Evolutionary conservation across 139 green algal species (phyloP), one percentile per base, ranked within the genome.

Genomic region (Chlorella sp.): DNA sequence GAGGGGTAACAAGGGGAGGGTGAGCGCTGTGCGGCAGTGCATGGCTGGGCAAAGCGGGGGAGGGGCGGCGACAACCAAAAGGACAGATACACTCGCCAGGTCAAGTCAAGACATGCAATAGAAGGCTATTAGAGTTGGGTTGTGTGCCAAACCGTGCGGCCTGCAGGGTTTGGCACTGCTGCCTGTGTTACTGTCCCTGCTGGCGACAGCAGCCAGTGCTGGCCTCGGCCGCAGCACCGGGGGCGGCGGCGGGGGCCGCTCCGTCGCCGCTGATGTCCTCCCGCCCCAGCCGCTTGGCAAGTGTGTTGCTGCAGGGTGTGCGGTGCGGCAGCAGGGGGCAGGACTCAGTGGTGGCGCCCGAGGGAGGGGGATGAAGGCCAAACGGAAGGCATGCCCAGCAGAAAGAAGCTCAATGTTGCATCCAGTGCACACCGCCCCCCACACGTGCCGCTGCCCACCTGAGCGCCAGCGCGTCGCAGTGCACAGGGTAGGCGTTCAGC

Each of bases 401-500:
- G 51, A 6, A 51, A 16, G 44, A 6, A 51, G 44, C 44, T 9
- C 44, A 51, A 51, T 51, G 7, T 60, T 21, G 51, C 51, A 60
- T 9, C 51, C 51, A 9, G 12, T 60, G 51, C 51, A 60, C 13
- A 60, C 51, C 11, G 15, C 51, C 2, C 51, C 63, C 2, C 4
- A 16, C n/a, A 34, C n/a, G 16, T 12, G 63, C 70, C 7, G 39
- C 21, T 32, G n/a, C 55, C 18, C 75, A 81, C 75, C 75, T 81
- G 56, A 83, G 78, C 0, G 78, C 87, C 67, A 91, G 82, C 4
- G 87, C 87, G 20, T 91, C 87, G 73, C 87, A 91, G 78, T 91
- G 87, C 38, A 80, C 44, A 18, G 87, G 87, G 78, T 90, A 91
- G 0, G 83, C 63, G 5, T 30, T 36, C 26, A 78, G 57, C 78